Percentiles rank a stretch among this genome's conserved stretches.
phyloP scores from a whole-genome alignment of 2,329 filamentous ascomycete genomes.

The Botrytis paeoniae region DNA sequence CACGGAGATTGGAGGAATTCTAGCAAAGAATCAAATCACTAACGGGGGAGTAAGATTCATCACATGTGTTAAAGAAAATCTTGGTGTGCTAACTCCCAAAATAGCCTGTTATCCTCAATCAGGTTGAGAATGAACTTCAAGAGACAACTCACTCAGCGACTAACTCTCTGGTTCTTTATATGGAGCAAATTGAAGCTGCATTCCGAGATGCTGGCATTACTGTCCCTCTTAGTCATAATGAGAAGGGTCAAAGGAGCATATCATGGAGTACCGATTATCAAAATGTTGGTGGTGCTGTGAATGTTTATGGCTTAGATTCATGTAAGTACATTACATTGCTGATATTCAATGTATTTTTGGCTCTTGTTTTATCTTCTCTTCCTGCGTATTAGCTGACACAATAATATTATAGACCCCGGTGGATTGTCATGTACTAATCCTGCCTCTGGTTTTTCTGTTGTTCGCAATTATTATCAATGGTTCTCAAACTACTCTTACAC shows the following conservation, averaged over 20 bases:
- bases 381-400: neutral
- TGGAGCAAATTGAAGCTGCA: slow-evolving; percentile 49
- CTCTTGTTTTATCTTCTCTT: neutral
- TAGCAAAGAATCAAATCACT: slow-evolving; percentile 49
- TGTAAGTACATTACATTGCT: slow-evolving; percentile 28
- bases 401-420: slow-evolving; percentile 38
- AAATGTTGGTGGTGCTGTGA: slow-evolving; percentile 53
- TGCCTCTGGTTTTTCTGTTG: slow-evolving; percentile 47
- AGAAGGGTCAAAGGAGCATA: slow-evolving; percentile 47
- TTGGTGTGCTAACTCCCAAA: slow-evolving; percentile 39
- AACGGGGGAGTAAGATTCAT: slow-evolving; percentile 42
- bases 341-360: neutral
- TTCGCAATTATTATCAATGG: slow-evolving; percentile 55
- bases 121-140: slow-evolving; percentile 53
- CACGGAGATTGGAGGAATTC: slow-evolving; percentile 45
- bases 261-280: slow-evolving; percentile 56
- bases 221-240: slow-evolving; percentile 50
- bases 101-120: slow-evolving; percentile 48
- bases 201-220: slow-evolving; percentile 47
- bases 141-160: slow-evolving; percentile 43
- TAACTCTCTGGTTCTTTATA: slow-evolving; percentile 49
- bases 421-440: slow-evolving; percentile 50
- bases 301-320: slow-evolving; percentile 48
- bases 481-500: slow-evolving; percentile 54
- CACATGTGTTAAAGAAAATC: slow-evolving; percentile 39